Base-by-base conservation (phyloP, 257 asterid species). In the Marsdenia floribunda region DNA sequence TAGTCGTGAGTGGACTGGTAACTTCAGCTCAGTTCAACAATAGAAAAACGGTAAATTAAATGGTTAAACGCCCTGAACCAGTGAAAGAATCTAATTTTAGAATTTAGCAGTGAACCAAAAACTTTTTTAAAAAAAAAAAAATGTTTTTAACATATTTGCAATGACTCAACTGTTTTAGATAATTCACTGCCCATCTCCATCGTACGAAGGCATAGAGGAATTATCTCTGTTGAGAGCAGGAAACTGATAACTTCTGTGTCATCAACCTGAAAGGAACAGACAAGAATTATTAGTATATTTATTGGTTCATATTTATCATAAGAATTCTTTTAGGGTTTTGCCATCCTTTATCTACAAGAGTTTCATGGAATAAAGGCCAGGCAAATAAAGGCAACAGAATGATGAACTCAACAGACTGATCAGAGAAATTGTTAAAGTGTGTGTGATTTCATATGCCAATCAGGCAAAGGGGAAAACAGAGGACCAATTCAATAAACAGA, bases 131-230 rank as follows among this genome's bases (percentile, higher is more conserved):
- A 13, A 10, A 57, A 14, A 44, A 44, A 6, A 44, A 44, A 44
- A 0, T 44, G 8, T 3, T 8, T 21, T 5, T 29, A 29, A 52
- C n/a, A 53, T 33, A 6, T 24, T 10, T 50, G 46, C 42, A 77
- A 2, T 47, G 40, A 81, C 91, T 82, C 84, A 88, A 89, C 99
- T 75, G 99, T 92, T 86, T 92, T 95, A 61, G 99, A 89, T 67
- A 95, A 84, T 78, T 92, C 97, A 76, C 97, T 92, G 58, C 99
- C 99, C 93, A 90, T 90, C 82, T 95, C 99, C 98, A 95, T 95
- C 50, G 99, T 89, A 59, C 96, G 93, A 75, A 95, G 85, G 85
- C 99, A 95, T 80, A 90, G 80, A 53, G 98, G 98, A 84, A 95
- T 89, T 78, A 92, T 95, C 86, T 92, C 98, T 55, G 98, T 90